Evolutionary conservation across 2,329 filamentous ascomycete species (phyloP), one percentile per base, ranked within the genome.

Genomic region (Hymenotorrendiella dingleyae): DNA sequence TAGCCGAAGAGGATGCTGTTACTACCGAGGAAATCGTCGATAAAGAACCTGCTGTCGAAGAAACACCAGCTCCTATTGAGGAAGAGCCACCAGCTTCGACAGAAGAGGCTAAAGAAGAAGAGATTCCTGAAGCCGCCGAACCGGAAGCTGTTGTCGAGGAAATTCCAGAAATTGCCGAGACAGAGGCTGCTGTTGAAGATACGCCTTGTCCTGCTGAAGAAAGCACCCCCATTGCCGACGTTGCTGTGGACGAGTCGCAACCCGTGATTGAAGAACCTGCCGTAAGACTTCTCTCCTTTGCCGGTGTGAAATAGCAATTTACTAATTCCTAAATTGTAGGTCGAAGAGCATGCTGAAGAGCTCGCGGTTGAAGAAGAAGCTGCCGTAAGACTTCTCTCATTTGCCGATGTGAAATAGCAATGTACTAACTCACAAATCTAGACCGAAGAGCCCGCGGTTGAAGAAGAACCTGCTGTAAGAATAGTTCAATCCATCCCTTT

Each of bases 131-230:
- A 19, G 46, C 8, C 22, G 11, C 9, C n/a, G 19, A 17, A 12
- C 17, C 32, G n/a, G 4, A 47, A 30, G 43, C 45, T 28, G 34
- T 44, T 34, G 43, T 16, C 37, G 50, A 45, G 24, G 42, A 38
- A 16, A 30, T 32, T 9, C n/a, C 42, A 46, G 41, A 35, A 40
- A 2, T 34, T 30, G 36, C 36, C 23, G 36, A 40, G 12, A 46
- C 24, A 48, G 28, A 43, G 23, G 12, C 39, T 38, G 12, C 36
- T 34, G 46, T 40, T 16, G 42, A 49, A 34, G 40, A 17, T 19
- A 50, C 12, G 45, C 34, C 32, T 20, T 7, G n/a, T n/a, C n/a
- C n/a, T n/a, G n/a, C n/a, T n/a, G n/a, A n/a, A n/a, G n/a, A 14
- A 35, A n/a, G 14, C 11, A 10, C 12, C 17, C 21, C 34, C 26